Conservation (phyloP, 305 asterid species). For the Plantago coronopus region DNA sequence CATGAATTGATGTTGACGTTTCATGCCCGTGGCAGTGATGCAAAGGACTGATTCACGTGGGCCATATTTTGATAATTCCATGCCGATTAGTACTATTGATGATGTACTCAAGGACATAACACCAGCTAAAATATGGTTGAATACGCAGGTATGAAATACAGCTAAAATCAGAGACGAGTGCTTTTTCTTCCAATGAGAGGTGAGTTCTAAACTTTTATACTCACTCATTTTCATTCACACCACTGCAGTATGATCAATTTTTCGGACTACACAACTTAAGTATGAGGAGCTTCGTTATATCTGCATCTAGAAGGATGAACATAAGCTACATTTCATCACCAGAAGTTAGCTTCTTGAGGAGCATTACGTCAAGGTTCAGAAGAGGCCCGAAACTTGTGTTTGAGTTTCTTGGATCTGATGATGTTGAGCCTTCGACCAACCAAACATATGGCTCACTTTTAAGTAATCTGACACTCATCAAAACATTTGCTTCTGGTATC, state of each 20-base stretch:
- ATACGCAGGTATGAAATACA: constrained; percentile 46
- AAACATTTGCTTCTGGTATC: constrained; percentile 76
- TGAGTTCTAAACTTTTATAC: no score
- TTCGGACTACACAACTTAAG: constrained; percentile 64
- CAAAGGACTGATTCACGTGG: constrained; percentile 58
- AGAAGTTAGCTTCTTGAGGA: constrained; percentile 67
- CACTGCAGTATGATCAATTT: constrained; percentile 60
- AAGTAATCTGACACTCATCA: constrained; percentile 60
- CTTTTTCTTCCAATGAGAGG: no score
- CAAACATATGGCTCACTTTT: constrained; percentile 61
- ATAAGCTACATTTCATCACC: constrained; percentile 71
- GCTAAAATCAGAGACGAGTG: no score
- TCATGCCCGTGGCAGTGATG: constrained; percentile 43
- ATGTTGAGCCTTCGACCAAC: constrained; percentile 64
- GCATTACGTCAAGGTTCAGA: constrained; percentile 45
- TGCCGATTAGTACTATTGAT: constrained; percentile 47
- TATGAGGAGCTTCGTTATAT: constrained; percentile 51
- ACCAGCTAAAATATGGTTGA: constrained; percentile 65
- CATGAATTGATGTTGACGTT: neutral
- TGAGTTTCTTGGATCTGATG: constrained; percentile 47
- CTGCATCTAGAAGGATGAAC: constrained; percentile 38
- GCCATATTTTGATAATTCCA: constrained; percentile 40
- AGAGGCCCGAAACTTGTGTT: constrained; percentile 54
- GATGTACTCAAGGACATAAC: constrained; percentile 23
- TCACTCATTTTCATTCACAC: constrained; percentile 16